Evolutionary conservation across 768 basidiomycete species (phyloP).

Genomic region (Phlebiopsis flavidoalba): DNA sequence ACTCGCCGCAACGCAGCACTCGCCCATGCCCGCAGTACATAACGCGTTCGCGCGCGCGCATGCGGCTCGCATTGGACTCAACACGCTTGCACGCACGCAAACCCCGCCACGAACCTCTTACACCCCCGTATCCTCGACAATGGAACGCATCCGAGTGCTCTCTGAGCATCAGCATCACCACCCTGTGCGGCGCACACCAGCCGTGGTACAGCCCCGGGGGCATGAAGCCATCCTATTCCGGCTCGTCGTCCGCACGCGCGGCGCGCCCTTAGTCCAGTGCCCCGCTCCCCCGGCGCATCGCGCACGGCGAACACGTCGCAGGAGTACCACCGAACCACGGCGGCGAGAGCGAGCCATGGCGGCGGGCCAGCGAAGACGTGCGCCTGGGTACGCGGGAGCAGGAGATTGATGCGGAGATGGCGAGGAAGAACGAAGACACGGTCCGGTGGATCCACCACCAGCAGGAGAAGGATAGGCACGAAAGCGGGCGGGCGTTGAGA

Average conservation of each 20-base stretch:
- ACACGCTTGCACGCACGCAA: neutral
- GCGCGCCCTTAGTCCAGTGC: slow-evolving; percentile 1
- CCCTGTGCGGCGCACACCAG: neutral
- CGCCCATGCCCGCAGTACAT: neutral
- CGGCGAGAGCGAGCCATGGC: slow-evolving; percentile 19
- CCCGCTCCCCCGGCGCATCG: slow-evolving; percentile 5
- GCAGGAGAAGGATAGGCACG: slow-evolving; percentile 31
- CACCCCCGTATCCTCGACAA: neutral
- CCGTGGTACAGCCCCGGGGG: slow-evolving; percentile 5
- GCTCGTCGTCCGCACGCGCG: neutral
- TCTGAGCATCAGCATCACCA: slow-evolving; percentile 1
- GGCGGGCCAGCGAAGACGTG: slow-evolving; percentile 26
- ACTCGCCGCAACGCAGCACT: neutral
- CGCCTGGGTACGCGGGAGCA: slow-evolving; percentile 48
- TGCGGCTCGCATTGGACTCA: neutral
- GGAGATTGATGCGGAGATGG: slow-evolving; percentile 37
- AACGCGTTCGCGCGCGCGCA: slow-evolving; percentile 2
- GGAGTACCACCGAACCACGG: neutral
- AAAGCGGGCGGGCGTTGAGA: slow-evolving; percentile 18
- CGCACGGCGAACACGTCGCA: slow-evolving; percentile 2
- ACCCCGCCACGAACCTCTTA: neutral
- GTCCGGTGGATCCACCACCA: slow-evolving; percentile 65
- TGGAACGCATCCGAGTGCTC: slow-evolving; percentile 11
- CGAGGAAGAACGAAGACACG: slow-evolving; percentile 43
- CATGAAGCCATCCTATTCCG: slow-evolving; percentile 8